These are phyloP conservation scores for Eutrema japonicum DNA, from an alignment of 345 rosid genomes.

Conservation along the genomic window DNA sequence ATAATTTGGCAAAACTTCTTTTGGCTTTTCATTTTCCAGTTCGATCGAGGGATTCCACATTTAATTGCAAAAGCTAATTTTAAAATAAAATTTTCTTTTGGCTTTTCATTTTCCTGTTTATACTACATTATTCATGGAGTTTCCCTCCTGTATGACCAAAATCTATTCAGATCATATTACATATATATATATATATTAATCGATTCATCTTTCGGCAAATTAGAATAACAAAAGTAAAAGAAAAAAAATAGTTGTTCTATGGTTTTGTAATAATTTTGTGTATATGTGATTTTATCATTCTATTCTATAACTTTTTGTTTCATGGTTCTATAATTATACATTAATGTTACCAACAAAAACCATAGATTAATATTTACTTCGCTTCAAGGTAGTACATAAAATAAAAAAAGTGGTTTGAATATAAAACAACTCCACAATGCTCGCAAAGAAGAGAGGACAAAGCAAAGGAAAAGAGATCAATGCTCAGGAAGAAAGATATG, in stretches of 20 bases:
- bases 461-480: constrained; percentile 16
- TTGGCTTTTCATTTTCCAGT: constrained; percentile 36
- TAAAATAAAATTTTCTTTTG: too few species aligned
- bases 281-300: neutral
- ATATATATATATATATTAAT: neutral
- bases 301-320: neutral
- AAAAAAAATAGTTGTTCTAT: neutral
- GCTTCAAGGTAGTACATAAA: constrained; percentile 25
- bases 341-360: neutral
- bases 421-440: constrained; percentile 44
- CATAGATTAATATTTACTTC: neutral
- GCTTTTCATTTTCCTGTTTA: neutral
- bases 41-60: constrained; percentile 17
- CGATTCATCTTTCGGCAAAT: neutral
- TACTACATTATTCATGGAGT: constrained; percentile 1
- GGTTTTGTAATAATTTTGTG: neutral
- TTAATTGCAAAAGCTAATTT: constrained; percentile 13
- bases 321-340: neutral
- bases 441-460: constrained; percentile 36
- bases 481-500: constrained; percentile 28
- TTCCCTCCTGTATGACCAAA: neutral
- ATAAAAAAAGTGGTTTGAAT: constrained; percentile 11
- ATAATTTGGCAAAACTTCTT: constrained; percentile 37
- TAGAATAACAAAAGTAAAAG: neutral
- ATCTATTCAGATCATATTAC: neutral